These are phyloP conservation scores for Catunica adiposa DNA, from an alignment of 2,329 filamentous ascomycete genomes.

Conservation along the genomic window DNA sequence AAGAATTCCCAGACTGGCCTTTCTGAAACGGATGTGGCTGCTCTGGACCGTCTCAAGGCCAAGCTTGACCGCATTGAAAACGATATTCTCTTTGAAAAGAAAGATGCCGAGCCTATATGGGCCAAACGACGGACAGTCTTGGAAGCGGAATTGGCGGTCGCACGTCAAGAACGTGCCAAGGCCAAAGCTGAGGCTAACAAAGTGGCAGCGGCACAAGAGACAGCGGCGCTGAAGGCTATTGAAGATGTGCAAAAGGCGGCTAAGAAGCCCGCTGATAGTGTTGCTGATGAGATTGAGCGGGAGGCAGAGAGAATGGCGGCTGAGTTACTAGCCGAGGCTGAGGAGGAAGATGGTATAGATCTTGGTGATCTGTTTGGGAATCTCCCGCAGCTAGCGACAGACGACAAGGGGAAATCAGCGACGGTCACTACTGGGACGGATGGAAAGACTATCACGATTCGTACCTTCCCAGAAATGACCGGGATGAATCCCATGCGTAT, in stretches of 20 bases:
- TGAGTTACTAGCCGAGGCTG: constrained; percentile 37
- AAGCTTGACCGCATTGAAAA: constrained; percentile 65
- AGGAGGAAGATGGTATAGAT: constrained; percentile 38
- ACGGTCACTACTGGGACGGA: constrained; percentile 37
- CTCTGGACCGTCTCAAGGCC: constrained; percentile 48
- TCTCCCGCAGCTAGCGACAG: constrained; percentile 43
- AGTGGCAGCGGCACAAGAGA: constrained; percentile 14
- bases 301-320: constrained; percentile 43
- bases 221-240: background rate
- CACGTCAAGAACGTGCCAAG: constrained; percentile 24
- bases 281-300: constrained; percentile 32
- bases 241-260: constrained; percentile 1
- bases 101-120: constrained; percentile 49
- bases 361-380: constrained; percentile 35
- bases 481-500: constrained; percentile 61
- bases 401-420: constrained; percentile 40
- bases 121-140: constrained; percentile 39
- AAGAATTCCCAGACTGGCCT: constrained; percentile 16
- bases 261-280: constrained; percentile 16
- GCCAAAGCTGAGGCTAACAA: constrained; percentile 16
- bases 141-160: constrained; percentile 41
- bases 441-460: constrained; percentile 30
- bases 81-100: constrained; percentile 55
- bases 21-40: constrained; percentile 24
- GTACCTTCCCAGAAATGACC: constrained; percentile 71